phyloP scores from a whole-genome alignment of 192 early-diverging fungal genomes.

The Irineochytrium annulatum region DNA sequence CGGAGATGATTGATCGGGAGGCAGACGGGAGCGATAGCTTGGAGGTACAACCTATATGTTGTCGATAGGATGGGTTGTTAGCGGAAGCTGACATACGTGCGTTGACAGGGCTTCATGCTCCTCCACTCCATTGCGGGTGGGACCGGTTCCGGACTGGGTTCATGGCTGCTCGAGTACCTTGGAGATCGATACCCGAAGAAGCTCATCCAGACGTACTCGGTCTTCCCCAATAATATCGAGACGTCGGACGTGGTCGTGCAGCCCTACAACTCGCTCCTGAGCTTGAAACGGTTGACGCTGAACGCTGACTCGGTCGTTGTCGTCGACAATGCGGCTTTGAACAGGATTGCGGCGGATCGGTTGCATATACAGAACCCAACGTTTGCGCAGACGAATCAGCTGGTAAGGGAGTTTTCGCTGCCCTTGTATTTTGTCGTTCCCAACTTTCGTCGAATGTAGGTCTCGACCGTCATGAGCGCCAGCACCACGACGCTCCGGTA shows the following conservation, averaged over 20 bases:
- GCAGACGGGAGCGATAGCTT: slow-evolving; percentile 92
- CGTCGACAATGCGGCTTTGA: slow-evolving; percentile 91
- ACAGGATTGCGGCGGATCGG: slow-evolving; percentile 85
- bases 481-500: slow-evolving; percentile 95
- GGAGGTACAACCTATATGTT: slow-evolving; percentile 51
- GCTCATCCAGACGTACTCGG: slow-evolving; percentile 94
- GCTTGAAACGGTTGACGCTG: slow-evolving; percentile 81
- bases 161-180: slow-evolving; percentile 84
- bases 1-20: slow-evolving; percentile 96
- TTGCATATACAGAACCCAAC: slow-evolving; percentile 92
- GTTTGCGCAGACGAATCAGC: slow-evolving; percentile 92
- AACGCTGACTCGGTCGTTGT: slow-evolving; percentile 97
- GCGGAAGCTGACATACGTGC: too few relatives aligned
- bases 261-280: slow-evolving; percentile 94
- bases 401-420: slow-evolving; percentile 50
- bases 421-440: slow-evolving; percentile 15
- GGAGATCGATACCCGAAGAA: slow-evolving; percentile 97
- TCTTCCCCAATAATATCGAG: slow-evolving; percentile 94
- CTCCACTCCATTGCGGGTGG: slow-evolving; percentile 97
- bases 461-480: slow-evolving; percentile 97
- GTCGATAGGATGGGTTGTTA: not conserved
- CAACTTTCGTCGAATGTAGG: slow-evolving; percentile 32
- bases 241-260: slow-evolving; percentile 93
- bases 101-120: slow-evolving; percentile 84
- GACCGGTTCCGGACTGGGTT: slow-evolving; percentile 95